These are phyloP conservation scores for Tulasnella sp. DNA, from an alignment of 768 basidiomycete species.

Conservation along the genomic window DNA sequence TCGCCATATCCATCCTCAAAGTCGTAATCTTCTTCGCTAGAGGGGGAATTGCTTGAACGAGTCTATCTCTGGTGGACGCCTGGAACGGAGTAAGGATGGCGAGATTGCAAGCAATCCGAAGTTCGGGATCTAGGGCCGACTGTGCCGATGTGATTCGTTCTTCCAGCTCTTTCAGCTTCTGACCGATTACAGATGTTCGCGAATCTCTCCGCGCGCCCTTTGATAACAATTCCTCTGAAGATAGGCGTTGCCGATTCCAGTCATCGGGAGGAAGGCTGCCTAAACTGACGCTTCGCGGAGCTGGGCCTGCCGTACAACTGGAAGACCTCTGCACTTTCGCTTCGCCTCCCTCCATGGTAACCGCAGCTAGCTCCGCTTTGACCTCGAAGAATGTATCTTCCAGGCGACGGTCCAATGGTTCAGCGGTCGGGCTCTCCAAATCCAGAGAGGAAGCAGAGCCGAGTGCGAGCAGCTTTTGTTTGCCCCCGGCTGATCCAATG, in stretches of 20 bases:
- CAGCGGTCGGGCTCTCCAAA: constrained; percentile 13
- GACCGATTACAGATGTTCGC: constrained; percentile 46
- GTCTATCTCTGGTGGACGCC: constrained; percentile 65
- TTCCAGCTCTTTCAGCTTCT: constrained; percentile 58
- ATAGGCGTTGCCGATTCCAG: neutral
- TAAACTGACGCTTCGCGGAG: constrained; percentile 8
- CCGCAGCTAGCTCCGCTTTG: constrained; percentile 69
- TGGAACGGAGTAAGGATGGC: constrained; percentile 83
- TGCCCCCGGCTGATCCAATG: neutral
- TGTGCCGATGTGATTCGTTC: constrained; percentile 43
- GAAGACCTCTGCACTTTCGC: neutral
- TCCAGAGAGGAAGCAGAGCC: constrained; percentile 8
- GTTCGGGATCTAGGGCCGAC: constrained; percentile 50
- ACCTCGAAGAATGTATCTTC: constrained; percentile 74
- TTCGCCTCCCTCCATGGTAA: constrained; percentile 23
- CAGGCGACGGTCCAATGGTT: constrained; percentile 23
- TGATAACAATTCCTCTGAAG: neutral
- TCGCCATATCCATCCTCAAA: constrained; percentile 62
- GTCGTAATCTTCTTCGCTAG: constrained; percentile 55
- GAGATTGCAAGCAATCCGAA: constrained; percentile 71
- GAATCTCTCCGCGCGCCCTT: constrained; percentile 23
- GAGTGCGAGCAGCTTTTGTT: neutral
- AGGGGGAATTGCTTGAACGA: constrained; percentile 49
- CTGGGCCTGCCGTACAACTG: neutral
- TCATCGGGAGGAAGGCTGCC: constrained; percentile 5